Conservation (phyloP, 805 yeast species). For the Torulaspora gathmanii region DNA sequence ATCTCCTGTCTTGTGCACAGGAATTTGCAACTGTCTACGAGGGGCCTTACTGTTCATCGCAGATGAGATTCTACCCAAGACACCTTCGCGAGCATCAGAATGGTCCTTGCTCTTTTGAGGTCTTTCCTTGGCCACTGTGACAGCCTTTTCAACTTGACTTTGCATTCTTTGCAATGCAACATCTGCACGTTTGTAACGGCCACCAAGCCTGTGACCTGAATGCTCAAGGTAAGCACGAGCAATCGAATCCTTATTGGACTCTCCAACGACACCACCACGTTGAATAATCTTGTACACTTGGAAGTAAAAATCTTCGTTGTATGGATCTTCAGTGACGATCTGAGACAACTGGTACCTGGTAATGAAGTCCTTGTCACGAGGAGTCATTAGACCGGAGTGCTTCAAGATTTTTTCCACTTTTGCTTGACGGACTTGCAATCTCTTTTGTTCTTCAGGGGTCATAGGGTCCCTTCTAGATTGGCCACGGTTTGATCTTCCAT, state of each 20-base stretch:
- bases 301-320: slow-evolving; percentile 92
- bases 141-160: slow-evolving; percentile 95
- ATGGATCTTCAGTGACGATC: slow-evolving; percentile 95
- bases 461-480: slow-evolving; percentile 40
- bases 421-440: slow-evolving; percentile 61
- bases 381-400: slow-evolving; percentile 93
- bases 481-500: slow-evolving; percentile 20
- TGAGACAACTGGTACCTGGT: slow-evolving; percentile 92
- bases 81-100: slow-evolving; percentile 61
- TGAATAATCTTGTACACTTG: slow-evolving; percentile 83
- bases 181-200: slow-evolving; percentile 77
- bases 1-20: slow-evolving; percentile 33
- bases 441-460: slow-evolving; percentile 69
- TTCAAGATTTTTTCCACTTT: slow-evolving; percentile 70
- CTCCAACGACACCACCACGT: slow-evolving; percentile 40
- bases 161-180: slow-evolving; percentile 95
- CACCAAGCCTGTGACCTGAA: slow-evolving; percentile 86
- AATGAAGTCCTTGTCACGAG: slow-evolving; percentile 92
- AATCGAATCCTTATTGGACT: slow-evolving; percentile 63
- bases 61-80: slow-evolving; percentile 81
- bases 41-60: slow-evolving; percentile 81
- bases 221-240: slow-evolving; percentile 90
- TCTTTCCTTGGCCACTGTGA: slow-evolving; percentile 87
- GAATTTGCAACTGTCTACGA: slow-evolving; percentile 72
- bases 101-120: slow-evolving; percentile 54